Evolutionary conservation across 192 early-diverging fungal genomes (phyloP), one percentile per base, ranked within the genome.

Genomic region (Umbelopsis isabellina): DNA sequence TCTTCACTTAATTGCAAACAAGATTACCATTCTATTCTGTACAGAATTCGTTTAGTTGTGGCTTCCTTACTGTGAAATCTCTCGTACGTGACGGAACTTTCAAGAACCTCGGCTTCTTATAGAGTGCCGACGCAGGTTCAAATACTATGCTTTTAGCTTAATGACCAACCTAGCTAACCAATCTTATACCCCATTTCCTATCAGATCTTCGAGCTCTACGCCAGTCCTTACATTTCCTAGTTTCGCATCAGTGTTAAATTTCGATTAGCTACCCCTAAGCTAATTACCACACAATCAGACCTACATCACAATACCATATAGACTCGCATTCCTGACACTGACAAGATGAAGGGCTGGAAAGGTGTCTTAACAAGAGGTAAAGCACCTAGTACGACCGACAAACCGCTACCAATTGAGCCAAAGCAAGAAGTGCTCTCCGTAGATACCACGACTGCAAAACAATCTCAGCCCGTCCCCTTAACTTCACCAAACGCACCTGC

Each of bases 281-380:
- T 61, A 27, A 25, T n/a, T 35, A n/a, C 33, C 55, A 13, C 55
- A 61, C 27, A 30, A 30, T 61, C 25, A 61, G 27, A 61, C 27
- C 55, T 18, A 61, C 25, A 61, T n/a, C 27, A 61, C 55, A 61
- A 61, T 41, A 41, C 37, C 9, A 49, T 35, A 18, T 61, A 61
- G 30, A 61, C 55, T 35, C 33, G 13, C 25, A 61, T 61, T 61
- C 8, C 55, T 6, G 37, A 33, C 16, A 61, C 23, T 61, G 55
- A 16, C 55, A 61, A 61, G 55, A 61, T 61, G 55, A 61, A 61
- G 25, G 55, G 55, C 9, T 61, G 55, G 55, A 61, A 61, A 25
- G 55, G 55, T 35, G 55, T 61, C 13, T 61, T 61, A 61, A 35
- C 55, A 35, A 61, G 55, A 61, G 55, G 55, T n/a, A 61, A 61